Percentiles rank a stretch among this genome's conserved stretches.
These are phyloP conservation scores for Ganoderma lucidum DNA, from an alignment of 1,284 basidiomycete genomes.

Conservation along the genomic window DNA sequence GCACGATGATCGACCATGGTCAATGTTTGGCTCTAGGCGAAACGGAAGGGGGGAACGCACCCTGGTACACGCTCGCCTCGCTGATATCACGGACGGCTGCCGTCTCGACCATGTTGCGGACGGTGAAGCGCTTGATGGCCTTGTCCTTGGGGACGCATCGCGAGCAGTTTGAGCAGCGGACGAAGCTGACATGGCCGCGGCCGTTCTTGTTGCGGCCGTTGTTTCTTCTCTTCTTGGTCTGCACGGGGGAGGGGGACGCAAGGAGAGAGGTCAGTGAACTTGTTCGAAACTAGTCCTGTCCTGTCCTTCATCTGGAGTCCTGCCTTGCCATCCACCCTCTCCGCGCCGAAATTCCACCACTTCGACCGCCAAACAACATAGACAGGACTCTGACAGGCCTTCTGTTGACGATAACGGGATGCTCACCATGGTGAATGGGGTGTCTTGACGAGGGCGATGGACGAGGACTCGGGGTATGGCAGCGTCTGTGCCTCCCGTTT, in stretches of 20 bases:
- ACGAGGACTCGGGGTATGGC: conserved; percentile 30
- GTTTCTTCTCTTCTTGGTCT: conserved; percentile 99
- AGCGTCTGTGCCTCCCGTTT: conserved; percentile 20
- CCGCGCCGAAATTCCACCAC: conserved; percentile 22
- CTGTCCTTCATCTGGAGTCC: conserved; percentile 38
- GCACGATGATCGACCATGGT: conserved; percentile 22
- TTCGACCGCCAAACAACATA: conserved; percentile 24
- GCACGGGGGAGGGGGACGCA: conserved; percentile 1
- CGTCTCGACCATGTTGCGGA: conserved; percentile 99
- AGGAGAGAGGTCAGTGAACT: conserved; percentile 18
- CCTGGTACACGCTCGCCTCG: conserved; percentile 94
- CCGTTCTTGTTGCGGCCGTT: conserved; percentile 98
- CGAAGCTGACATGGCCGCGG: conserved; percentile 93
- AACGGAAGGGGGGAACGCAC: conserved; percentile 56
- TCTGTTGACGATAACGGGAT: conserved; percentile 24
- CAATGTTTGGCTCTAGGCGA: not conserved
- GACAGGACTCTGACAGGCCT: conserved; percentile 16
- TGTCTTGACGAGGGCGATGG: conserved; percentile 41
- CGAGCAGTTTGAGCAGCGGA: conserved; percentile 99
- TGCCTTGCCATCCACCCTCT: conserved; percentile 41
- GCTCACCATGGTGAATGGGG: conserved; percentile 49
- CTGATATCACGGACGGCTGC: conserved; percentile 98
- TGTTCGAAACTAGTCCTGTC: not conserved
- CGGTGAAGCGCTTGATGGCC: conserved; percentile 99
- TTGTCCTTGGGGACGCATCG: conserved; percentile 96